These are phyloP conservation scores for Apophysomyces trapeziformis DNA, from an alignment of 371 early-diverging fungal genomes.

Conservation along the genomic window DNA sequence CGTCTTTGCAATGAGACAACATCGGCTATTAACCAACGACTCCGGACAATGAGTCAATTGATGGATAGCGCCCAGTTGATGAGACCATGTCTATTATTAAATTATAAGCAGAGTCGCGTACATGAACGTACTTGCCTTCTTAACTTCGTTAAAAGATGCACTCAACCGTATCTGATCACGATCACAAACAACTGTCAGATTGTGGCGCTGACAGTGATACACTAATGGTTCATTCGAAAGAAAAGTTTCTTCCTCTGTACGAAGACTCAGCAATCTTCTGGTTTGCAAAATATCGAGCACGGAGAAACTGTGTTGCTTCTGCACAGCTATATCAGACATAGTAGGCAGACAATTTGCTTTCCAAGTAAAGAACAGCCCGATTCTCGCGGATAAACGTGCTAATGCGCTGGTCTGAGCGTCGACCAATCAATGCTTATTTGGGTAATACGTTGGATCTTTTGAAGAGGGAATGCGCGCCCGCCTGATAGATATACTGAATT, in stretches of 20 bases:
- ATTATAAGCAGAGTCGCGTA: background rate
- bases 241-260: background rate
- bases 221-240: background rate
- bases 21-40: background rate
- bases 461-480: no score
- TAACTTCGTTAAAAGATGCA: background rate
- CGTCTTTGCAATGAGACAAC: background rate
- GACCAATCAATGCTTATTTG: no score
- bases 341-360: no score
- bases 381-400: no score
- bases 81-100: background rate
- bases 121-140: background rate
- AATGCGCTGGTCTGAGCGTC: no score
- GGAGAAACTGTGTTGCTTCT: background rate
- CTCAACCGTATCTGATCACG: background rate
- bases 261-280: background rate
- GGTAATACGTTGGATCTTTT: no score
- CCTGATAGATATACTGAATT: no score
- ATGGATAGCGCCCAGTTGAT: background rate
- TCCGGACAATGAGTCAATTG: conserved; percentile 2
- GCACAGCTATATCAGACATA: no score
- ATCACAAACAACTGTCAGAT: background rate
- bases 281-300: background rate
- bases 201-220: background rate
- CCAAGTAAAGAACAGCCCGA: no score